A percentile compares a stretch with the other conserved stretches of the same genome.
phyloP scores from a whole-genome alignment of 306 rosid genomes.

The Alnus glutinosa region DNA sequence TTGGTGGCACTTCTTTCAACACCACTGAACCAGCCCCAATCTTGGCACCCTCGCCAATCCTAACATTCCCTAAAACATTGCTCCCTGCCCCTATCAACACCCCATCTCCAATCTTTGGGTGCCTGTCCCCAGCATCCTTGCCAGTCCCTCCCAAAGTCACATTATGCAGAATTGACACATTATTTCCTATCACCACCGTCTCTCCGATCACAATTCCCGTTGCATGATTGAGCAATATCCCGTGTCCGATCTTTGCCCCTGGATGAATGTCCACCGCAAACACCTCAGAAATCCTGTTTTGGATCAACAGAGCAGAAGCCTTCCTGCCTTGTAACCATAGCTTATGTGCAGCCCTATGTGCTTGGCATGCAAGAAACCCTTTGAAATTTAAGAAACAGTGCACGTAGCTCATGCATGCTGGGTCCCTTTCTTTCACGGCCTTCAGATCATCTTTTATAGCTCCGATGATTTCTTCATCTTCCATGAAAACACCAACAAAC shows the following conservation, averaged over 20 bases:
- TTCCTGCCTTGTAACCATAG: slow-evolving; percentile 25
- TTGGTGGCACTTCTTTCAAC: slow-evolving; percentile 16
- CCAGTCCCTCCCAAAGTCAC: slow-evolving; percentile 28
- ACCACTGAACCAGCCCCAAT: slow-evolving; percentile 26
- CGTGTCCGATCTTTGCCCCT: slow-evolving; percentile 20
- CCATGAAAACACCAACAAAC: background rate
- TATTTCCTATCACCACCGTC: slow-evolving; percentile 19
- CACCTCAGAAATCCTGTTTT: slow-evolving; percentile 31
- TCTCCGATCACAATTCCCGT: slow-evolving; percentile 26
- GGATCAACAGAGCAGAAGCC: slow-evolving; percentile 23
- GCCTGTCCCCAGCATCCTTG: slow-evolving; percentile 22
- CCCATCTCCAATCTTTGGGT: slow-evolving; percentile 30
- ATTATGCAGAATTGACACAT: slow-evolving; percentile 22
- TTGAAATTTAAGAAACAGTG: slow-evolving; percentile 26
- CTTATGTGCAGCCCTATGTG: slow-evolving; percentile 36
- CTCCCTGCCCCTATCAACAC: slow-evolving; percentile 24
- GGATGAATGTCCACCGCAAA: slow-evolving; percentile 25
- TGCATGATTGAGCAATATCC: slow-evolving; percentile 24
- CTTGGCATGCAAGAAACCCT: slow-evolving; percentile 37
- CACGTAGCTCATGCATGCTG: slow-evolving; percentile 23
- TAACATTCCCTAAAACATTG: slow-evolving; percentile 13
- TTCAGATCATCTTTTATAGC: slow-evolving; percentile 23
- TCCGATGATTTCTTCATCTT: slow-evolving; percentile 12
- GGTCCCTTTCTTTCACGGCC: slow-evolving; percentile 32
- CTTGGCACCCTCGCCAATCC: slow-evolving; percentile 17